Base-by-base conservation (phyloP, 352 stramenopile species). In the Pythium biforme region DNA sequence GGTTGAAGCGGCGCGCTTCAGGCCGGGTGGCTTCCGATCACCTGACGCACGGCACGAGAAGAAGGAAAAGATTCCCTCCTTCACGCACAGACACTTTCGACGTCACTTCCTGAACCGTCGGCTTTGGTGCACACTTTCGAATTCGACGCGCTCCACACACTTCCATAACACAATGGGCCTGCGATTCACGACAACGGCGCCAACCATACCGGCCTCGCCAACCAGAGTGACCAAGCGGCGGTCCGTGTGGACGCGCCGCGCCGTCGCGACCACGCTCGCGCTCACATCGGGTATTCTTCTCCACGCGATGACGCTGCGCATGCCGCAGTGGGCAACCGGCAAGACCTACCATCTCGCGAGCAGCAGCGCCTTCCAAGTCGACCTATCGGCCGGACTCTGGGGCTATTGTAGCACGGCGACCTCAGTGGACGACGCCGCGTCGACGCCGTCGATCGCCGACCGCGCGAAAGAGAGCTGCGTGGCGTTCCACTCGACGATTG, bases 401-500 rank as follows among this genome's bases (percentile, higher is more conserved):
- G 64, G 64, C 15, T 72, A 72, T 48, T 72, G 64, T 26, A 57
- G 43, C 34, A 66, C 51, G 7, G 56, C 64, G 37, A 66, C 49
- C 19, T 37, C 52, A 7, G 41, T 63, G 7, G 56, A 56, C 27
- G 48, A 43, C 37, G 37, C 20, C 3, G 45, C n/a, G 17, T 51
- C 56, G 12, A 23, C 41, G 0, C 4, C 41, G 7, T 22, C 54
- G 3, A 45, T 12, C 1, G 26, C 14, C 15, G 40, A 55, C 8
- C 17, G 14, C 5, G 23, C 20, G 17, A 56, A 47, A 20, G 40
- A 65, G 34, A 43, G 52, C 15, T 71, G 64, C 40, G 62, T 52
- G 20, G 50, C 57, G 12, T 71, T 71, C 52, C 64, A 63, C 22
- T 66, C 58, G 10, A 54, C 27, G 11, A 66, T 55, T 1, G 46